Base-by-base conservation (phyloP, 345 rosid genomes). In the Populus simonii region DNA sequence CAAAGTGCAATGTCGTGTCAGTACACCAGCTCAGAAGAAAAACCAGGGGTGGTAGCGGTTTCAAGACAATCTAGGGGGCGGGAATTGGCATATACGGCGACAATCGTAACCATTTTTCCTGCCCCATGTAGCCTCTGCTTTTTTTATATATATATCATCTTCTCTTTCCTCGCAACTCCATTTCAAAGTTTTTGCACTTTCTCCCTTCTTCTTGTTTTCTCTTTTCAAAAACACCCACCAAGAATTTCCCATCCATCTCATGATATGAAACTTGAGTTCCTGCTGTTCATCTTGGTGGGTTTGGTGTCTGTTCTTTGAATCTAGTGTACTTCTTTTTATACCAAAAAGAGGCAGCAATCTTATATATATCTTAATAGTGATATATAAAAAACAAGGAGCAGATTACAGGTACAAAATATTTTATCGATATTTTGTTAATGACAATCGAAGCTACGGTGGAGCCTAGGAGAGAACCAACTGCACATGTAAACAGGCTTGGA, bases 101-200 rank as follows among this genome's bases (percentile, higher is more conserved):
- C 35, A 2, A 2, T 31, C 31, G 31, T 31, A 31, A 31, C 31
- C 39, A 38, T 38, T 38, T 38, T 67, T 68, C 15, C 78, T 35
- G 61, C 51, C 74, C 65, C 49, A 9, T 27, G 66, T 73, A 74
- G 92, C 92, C 94, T 92, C 88, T 84, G 85, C 91, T 90, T 90
- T 79, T 22, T 73, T 23, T n/a, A 7, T 59, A 0, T 27, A 71
- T 63, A 38, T 31, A 29, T 0, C 38, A 15, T 55, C 9, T 65
- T 20, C 59, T 68, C 74, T 16, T 36, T 41, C 16, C 47, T 13
- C 13, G 39, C 38, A 38, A 2, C 36, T 74, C 68, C 63, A 63
- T 45, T 62, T 4, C 4, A 35, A 7, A 29, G 35, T 13, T 45
- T 13, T 9, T 45, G 49, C 17, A 3, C 17, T 3, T 13, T 20